phyloP scores from a whole-genome alignment of 192 early-diverging fungal genomes.

The Coemansia sp. region DNA sequence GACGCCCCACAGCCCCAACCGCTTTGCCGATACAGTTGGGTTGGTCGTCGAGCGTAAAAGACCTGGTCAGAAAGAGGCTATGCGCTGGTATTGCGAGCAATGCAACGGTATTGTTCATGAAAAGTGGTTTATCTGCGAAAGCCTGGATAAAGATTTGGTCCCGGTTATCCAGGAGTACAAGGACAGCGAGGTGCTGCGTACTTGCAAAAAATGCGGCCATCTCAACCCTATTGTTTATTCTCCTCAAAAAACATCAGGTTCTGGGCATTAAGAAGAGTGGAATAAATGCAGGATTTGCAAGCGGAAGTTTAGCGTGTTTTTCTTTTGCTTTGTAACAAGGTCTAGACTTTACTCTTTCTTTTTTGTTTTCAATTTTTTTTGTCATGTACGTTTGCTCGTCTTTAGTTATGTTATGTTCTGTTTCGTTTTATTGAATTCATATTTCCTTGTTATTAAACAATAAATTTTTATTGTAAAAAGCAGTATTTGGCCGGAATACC shows the following conservation, averaged over 20 bases:
- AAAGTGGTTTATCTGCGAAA: constrained; percentile 86
- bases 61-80: constrained; percentile 71
- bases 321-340: neutral
- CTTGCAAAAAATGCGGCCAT: constrained; percentile 73
- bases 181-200: constrained; percentile 64
- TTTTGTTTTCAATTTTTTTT: neutral
- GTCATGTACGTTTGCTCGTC: neutral
- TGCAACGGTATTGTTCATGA: constrained; percentile 86
- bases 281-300: neutral
- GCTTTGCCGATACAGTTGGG: constrained; percentile 92
- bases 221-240: constrained; percentile 54
- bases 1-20: constrained; percentile 93
- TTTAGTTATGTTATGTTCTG: neutral
- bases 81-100: constrained; percentile 94
- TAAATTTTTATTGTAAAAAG: too few relatives aligned
- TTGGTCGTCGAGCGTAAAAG: constrained; percentile 93
- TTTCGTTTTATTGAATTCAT: too few relatives aligned
- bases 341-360: neutral
- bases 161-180: constrained; percentile 90
- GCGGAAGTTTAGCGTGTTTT: neutral
- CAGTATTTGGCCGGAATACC: too few relatives aligned
- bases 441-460: too few relatives aligned
- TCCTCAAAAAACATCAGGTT: neutral
- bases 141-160: constrained; percentile 87
- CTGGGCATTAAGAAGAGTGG: neutral